Evolutionary conservation across 2,329 filamentous ascomycete species (phyloP).

Genomic region (Parascedosporium putredinis): DNA sequence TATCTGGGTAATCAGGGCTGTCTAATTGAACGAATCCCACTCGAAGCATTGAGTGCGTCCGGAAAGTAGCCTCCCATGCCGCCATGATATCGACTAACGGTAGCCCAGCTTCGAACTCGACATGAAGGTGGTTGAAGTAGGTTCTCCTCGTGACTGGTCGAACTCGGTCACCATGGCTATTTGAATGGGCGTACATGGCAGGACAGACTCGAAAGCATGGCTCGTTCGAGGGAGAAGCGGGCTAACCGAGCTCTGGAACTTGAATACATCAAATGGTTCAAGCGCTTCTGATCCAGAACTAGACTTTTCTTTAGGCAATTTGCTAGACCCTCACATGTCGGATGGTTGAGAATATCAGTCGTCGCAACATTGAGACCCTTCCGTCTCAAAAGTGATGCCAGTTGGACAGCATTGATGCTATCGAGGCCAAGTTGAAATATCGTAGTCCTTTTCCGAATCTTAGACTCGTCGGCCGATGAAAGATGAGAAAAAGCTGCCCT

Average conservation of each 20-base stretch:
- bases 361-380: constrained; percentile 50
- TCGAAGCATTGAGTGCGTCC: constrained; percentile 60
- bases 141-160: constrained; percentile 52
- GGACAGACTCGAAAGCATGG: constrained; percentile 41
- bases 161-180: constrained; percentile 71
- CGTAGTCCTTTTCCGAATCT: constrained; percentile 52
- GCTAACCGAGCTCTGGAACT: background rate
- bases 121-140: constrained; percentile 66
- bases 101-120: constrained; percentile 33
- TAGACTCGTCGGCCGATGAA: constrained; percentile 35
- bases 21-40: constrained; percentile 57
- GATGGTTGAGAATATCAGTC: constrained; percentile 62
- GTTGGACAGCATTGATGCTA: constrained; percentile 76
- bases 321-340: constrained; percentile 27
- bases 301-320: background rate
- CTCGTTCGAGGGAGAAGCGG: background rate
- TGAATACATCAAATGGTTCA: background rate
- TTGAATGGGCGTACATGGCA: constrained; percentile 74
- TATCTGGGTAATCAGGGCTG: constrained; percentile 37
- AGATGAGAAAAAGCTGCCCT: constrained; percentile 48
- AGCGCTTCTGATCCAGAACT: background rate
- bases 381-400: constrained; percentile 57
- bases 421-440: constrained; percentile 86
- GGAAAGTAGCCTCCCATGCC: constrained; percentile 49
- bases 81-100: constrained; percentile 29